Base-by-base conservation (phyloP, 2,329 filamentous ascomycete species). In the Beauveria asiatica region DNA sequence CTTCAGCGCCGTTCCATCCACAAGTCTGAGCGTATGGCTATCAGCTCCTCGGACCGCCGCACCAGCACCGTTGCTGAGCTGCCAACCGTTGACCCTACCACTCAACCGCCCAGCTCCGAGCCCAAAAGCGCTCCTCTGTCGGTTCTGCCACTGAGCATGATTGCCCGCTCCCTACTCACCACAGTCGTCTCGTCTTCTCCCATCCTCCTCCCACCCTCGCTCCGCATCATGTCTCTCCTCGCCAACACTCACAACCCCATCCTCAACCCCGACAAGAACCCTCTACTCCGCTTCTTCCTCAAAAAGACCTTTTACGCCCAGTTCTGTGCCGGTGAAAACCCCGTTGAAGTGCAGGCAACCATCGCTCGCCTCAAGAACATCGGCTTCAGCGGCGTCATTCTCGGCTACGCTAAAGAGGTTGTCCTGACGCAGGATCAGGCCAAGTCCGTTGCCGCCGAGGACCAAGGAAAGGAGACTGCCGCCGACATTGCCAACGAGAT, bases 271-370 rank as follows among this genome's bases (percentile, higher is more conserved):
- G 90, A 95, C 69, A 79, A 76, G 57, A 96, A 96, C 70, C 84
- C 84, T 0, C 51, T 93, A 1, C 79, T 96, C 17, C 82, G 85
- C 48, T 83, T 78, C 62, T 70, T 92, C 46, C 78, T 96, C 54
- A 91, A 92, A 71, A 83, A 86, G 69, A 95, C 90, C 0, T 92
- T 96, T 67, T 96, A 96, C 71, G 85, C 86, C 25, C 92, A 97
- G 68, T 97, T 96, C 73, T 97, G 92, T 72, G 90, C 90, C 0
- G 92, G 92, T 30, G 88, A 92, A 73, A 88, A 83, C 53, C 78
- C 81, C 0, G 67, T 71, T 1, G 89, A 96, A 72, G 87, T 95
- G 2, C 76, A 78, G 46, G 74, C 71, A 33, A 92, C 88, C 0
- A 83, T 91, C 33, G 70, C 79, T 1, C 76, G 80, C 2, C 78